These are phyloP conservation scores for Pyrenula massariospora DNA, from an alignment of 495 filamentous ascomycete species.

Conservation along the genomic window DNA sequence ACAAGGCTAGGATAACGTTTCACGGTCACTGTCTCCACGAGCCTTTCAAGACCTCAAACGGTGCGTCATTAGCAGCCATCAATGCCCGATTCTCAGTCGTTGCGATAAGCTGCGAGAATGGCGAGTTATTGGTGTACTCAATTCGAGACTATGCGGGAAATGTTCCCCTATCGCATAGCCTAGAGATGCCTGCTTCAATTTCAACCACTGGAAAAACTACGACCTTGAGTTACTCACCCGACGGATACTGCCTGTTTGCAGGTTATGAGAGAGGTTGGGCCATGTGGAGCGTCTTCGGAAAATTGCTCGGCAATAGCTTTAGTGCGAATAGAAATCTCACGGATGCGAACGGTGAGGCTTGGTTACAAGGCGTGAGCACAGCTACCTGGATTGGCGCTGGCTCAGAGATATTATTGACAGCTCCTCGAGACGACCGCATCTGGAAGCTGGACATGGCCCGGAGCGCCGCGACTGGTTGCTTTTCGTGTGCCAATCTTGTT, in stretches of 20 bases:
- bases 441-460: constrained; percentile 88
- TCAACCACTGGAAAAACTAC: constrained; percentile 55
- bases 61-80: constrained; percentile 65
- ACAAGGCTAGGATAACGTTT: constrained; percentile 55
- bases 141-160: constrained; percentile 89
- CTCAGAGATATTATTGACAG: constrained; percentile 68
- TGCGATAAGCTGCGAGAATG: constrained; percentile 73
- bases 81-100: constrained; percentile 92
- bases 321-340: constrained; percentile 51
- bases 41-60: constrained; percentile 44
- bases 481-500: constrained; percentile 78
- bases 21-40: constrained; percentile 83
- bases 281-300: constrained; percentile 95
- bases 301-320: constrained; percentile 74
- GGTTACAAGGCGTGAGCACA: constrained; percentile 63
- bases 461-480: constrained; percentile 82
- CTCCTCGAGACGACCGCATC: constrained; percentile 57
- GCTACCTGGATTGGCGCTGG: constrained; percentile 82
- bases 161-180: constrained; percentile 77
- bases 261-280: constrained; percentile 92
- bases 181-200: constrained; percentile 52
- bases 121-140: constrained; percentile 73
- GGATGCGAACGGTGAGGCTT: constrained; percentile 57
- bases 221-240: constrained; percentile 79
- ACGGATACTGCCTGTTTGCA: constrained; percentile 92